Base-by-base conservation (phyloP, 352 stramenopile species). In the Pythium coloratum region DNA sequence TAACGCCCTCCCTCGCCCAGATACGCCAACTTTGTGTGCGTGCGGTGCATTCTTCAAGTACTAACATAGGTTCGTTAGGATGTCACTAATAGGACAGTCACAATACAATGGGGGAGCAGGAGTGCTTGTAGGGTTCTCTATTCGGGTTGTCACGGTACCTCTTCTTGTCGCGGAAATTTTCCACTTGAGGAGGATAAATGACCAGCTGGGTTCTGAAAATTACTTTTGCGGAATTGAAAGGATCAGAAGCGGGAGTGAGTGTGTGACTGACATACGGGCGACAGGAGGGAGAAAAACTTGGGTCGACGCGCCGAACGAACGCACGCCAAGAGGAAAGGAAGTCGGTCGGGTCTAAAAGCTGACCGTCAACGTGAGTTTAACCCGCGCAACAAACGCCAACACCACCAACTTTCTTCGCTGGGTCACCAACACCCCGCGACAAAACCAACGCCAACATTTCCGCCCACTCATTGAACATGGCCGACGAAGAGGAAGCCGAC, bases 401-500 rank as follows among this genome's bases (percentile, higher is more conserved):
- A 54, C 59, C 56, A 64, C 60, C 53, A 64, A 55, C 40, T 26
- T 32, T 51, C 44, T 51, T 51, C 44, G 44, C 44, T 51, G 44
- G 44, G 44, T 20, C n/a, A 9, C 44, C 18, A 28, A 55, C 14
- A 36, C 34, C 42, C n/a, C 58, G 46, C 18, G 44, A 32, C 26
- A 12, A 7, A 6, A 30, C 50, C n/a, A 71, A 36, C 53, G 54
- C 42, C 34, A 62, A 40, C 36, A 40, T 14, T 53, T 38, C n/a
- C 13, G 9, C 30, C 6, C n/a, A 59, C 30, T 14, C 54, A 42
- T 30, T 18, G 42, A 58, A 53, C 57, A 94, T 91, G 81, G 72
- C 80, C 28, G 82, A 91, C 59, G 77, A 90, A n/a, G 82, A 96
- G 58, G 89, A 97, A 51, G 76, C 80, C 33, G 88, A 95, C 34